A percentile compares a stretch with the other conserved stretches of the same genome.
Conservation (phyloP, 2,329 filamentous ascomycete genomes). For the Cladorrhinum sp. region DNA sequence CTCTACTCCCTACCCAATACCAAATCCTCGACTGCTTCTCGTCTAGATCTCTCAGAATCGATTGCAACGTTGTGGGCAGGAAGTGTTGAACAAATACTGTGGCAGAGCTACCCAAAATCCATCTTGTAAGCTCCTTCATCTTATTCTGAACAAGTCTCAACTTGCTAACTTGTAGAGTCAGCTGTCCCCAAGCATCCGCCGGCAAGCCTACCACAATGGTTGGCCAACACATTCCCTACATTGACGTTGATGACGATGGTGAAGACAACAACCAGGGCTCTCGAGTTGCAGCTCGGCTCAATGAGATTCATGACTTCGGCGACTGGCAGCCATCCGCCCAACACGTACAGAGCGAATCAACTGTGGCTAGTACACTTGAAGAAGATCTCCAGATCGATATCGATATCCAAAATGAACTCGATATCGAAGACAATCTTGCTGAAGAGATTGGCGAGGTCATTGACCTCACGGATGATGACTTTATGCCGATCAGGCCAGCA, state of each 20-base stretch:
- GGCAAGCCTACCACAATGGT: neutral
- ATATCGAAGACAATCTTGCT: slow-evolving; percentile 14
- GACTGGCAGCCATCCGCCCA: neutral
- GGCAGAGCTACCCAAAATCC: too few species aligned
- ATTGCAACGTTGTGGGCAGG: too few species aligned
- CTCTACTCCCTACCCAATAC: too few species aligned
- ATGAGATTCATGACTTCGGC: neutral
- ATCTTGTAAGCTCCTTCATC: too few species aligned
- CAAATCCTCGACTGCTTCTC: too few species aligned
- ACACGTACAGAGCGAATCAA: neutral
- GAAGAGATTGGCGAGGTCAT: slow-evolving; percentile 13
- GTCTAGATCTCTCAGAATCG: too few species aligned
- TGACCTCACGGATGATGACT: slow-evolving; percentile 18
- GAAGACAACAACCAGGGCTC: neutral
- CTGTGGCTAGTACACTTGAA: neutral
- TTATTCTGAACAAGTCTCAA: too few species aligned
- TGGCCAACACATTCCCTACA: neutral
- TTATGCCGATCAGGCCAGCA: neutral
- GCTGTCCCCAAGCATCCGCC: neutral
- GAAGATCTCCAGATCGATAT: neutral
- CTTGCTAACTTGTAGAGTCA: neutral
- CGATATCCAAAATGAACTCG: neutral
- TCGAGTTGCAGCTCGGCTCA: neutral
- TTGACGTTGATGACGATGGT: neutral
- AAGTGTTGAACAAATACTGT: too few species aligned